Percentiles rank a stretch among this genome's conserved stretches.
Conservation (phyloP, 2,329 filamentous ascomycete genomes). For the Exophiala mesophila region DNA sequence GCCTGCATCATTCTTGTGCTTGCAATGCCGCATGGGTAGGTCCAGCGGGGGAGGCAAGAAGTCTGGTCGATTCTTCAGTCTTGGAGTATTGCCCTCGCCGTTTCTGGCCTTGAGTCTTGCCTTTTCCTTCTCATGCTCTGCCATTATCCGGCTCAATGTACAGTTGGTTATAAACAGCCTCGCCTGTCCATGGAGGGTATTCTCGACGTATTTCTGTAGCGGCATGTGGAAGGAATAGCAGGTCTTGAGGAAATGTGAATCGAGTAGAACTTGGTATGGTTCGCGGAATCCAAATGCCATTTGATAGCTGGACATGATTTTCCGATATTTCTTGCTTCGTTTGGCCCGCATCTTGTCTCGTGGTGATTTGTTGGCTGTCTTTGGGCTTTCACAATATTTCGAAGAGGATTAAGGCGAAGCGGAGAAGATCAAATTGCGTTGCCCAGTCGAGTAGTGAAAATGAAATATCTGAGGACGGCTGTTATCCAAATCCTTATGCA, state of each 20-base stretch:
- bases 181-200: constrained; percentile 79
- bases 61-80: constrained; percentile 35
- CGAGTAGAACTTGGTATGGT: constrained; percentile 88
- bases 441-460: too few species aligned
- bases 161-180: constrained; percentile 81
- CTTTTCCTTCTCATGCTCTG: constrained; percentile 29
- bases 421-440: too few species aligned
- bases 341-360: constrained; percentile 66
- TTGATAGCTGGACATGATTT: constrained; percentile 90
- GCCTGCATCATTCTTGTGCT: constrained; percentile 41
- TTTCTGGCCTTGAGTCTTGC: constrained; percentile 25
- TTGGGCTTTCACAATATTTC: too few species aligned
- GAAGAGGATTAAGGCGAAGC: too few species aligned
- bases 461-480: too few species aligned
- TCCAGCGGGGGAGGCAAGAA: constrained; percentile 43
- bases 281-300: constrained; percentile 85
- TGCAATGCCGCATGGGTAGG: constrained; percentile 44
- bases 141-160: constrained; percentile 41
- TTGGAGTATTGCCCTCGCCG: background rate
- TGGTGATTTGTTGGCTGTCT: too few species aligned
- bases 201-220: constrained; percentile 67
- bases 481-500: too few species aligned
- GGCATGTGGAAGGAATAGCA: constrained; percentile 85
- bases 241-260: constrained; percentile 78
- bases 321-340: constrained; percentile 69